Evolutionary conservation across 2,329 filamentous ascomycete species (phyloP).

Genomic region (Botryosphaeria agaves): DNA sequence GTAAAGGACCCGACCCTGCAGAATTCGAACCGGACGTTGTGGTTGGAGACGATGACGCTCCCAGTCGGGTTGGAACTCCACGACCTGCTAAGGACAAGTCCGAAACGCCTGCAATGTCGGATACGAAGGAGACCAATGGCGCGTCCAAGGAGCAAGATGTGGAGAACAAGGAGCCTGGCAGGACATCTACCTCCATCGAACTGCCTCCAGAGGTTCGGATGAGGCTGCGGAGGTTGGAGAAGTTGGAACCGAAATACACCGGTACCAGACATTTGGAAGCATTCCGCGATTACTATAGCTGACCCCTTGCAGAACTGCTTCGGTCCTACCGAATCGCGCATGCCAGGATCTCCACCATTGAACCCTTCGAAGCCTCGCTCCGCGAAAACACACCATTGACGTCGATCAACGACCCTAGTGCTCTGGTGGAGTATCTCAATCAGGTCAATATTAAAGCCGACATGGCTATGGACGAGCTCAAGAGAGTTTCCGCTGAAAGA

Average conservation of each 20-base stretch:
- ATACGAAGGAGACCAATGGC: constrained; percentile 13
- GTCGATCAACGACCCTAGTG: constrained; percentile 69
- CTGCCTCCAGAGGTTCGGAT: constrained; percentile 57
- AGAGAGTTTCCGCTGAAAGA: constrained; percentile 66
- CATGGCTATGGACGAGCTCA: constrained; percentile 89
- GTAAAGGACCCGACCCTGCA: constrained; percentile 58
- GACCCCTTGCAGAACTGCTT: constrained; percentile 49
- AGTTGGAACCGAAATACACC: constrained; percentile 72
- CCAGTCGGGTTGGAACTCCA: constrained; percentile 44
- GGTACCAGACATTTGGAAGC: constrained; percentile 31
- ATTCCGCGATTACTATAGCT: constrained; percentile 1
- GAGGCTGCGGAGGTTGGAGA: constrained; percentile 74
- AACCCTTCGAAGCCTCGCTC: constrained; percentile 80
- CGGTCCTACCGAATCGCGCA: constrained; percentile 88
- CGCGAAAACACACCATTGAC: constrained; percentile 85
- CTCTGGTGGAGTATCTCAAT: constrained; percentile 77
- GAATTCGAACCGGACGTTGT: too few species aligned
- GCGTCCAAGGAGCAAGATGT: constrained; percentile 8
- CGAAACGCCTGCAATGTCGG: constrained; percentile 6
- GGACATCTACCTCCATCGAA: constrained; percentile 30
- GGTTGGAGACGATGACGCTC: constrained; percentile 65
- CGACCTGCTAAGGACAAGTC: constrained; percentile 16
- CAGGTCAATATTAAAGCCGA: constrained; percentile 73
- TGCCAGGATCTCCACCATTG: constrained; percentile 68
- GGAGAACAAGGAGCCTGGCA: constrained; percentile 11